A percentile compares a stretch with the other conserved stretches of the same genome.
phyloP scores from a whole-genome alignment of 345 rosid species.

The Salix caprea region DNA sequence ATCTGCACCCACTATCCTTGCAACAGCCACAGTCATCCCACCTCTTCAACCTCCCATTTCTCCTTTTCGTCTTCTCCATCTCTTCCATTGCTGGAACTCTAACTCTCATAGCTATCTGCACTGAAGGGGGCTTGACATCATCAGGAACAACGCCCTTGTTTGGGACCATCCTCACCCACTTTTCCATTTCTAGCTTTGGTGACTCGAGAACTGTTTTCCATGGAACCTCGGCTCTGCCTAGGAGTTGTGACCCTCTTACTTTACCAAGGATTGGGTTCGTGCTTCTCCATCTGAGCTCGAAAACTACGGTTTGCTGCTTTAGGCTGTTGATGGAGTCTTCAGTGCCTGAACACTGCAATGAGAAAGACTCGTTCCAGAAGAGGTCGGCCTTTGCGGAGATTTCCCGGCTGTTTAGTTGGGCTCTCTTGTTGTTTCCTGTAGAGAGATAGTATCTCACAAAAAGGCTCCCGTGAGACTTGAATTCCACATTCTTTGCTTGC shows the following conservation, averaged over 20 bases:
- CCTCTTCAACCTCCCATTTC: constrained; percentile 14
- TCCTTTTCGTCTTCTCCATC: constrained; percentile 13
- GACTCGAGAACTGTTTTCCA: constrained; percentile 45
- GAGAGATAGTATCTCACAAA: constrained; percentile 67
- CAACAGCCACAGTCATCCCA: constrained; percentile 30
- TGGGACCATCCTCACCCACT: constrained; percentile 37
- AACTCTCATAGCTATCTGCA: constrained; percentile 37
- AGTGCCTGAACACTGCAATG: constrained; percentile 52
- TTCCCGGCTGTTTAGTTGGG: constrained; percentile 49
- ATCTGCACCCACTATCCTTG: constrained; percentile 19
- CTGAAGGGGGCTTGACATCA: constrained; percentile 37
- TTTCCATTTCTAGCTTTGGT: constrained; percentile 45
- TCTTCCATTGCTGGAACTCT: constrained; percentile 8
- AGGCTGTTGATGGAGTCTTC: constrained; percentile 42
- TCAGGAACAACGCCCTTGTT: constrained; percentile 8
- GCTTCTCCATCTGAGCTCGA: constrained; percentile 59
- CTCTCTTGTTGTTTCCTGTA: constrained; percentile 44
- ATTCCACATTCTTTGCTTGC: constrained; percentile 62
- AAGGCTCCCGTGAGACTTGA: constrained; percentile 34
- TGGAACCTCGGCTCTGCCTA: constrained; percentile 55
- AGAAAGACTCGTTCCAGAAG: constrained; percentile 58
- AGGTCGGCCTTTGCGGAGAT: constrained; percentile 36
- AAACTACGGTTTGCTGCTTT: constrained; percentile 43
- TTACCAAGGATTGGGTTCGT: constrained; percentile 29
- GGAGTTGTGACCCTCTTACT: constrained; percentile 42